phyloP scores from a whole-genome alignment of 805 yeast species.

The Kazachstania psychrophila region DNA sequence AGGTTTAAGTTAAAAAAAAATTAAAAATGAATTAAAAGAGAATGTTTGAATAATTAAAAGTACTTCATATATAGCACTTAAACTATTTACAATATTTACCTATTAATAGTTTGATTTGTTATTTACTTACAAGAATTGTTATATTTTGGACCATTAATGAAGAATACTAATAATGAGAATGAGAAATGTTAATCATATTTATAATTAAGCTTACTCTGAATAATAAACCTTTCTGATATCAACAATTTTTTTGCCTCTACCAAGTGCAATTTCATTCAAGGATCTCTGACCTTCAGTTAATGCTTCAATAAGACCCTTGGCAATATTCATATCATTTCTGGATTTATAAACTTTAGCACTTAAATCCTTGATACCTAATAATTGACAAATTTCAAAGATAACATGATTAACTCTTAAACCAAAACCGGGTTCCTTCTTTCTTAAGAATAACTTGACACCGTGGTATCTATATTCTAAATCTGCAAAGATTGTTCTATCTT shows the following conservation, averaged over 20 bases:
- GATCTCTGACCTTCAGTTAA: constrained; percentile 62
- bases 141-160: too few relatives aligned
- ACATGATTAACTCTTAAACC: constrained; percentile 88
- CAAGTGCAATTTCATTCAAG: constrained; percentile 77
- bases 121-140: too few relatives aligned
- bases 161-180: too few relatives aligned
- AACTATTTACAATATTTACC: too few relatives aligned
- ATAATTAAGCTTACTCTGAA: too few relatives aligned
- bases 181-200: too few relatives aligned
- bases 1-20: too few relatives aligned
- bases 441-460: constrained; percentile 71
- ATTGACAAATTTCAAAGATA: constrained; percentile 82
- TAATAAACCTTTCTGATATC: constrained; percentile 89
- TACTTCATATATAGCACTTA: too few relatives aligned
- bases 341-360: constrained; percentile 87
- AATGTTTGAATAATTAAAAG: too few relatives aligned
- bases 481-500: constrained; percentile 84
- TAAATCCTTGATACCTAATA: constrained; percentile 89
- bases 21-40: too few relatives aligned
- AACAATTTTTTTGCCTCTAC: constrained; percentile 89
- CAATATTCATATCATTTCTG: constrained; percentile 90
- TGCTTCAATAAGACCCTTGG: constrained; percentile 83
- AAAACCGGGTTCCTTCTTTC: constrained; percentile 86
- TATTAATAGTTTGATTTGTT: too few relatives aligned
- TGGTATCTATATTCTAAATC: constrained; percentile 76